phyloP scores from a whole-genome alignment of 2,329 filamentous ascomycete species.

The Colletotrichum eleusines region DNA sequence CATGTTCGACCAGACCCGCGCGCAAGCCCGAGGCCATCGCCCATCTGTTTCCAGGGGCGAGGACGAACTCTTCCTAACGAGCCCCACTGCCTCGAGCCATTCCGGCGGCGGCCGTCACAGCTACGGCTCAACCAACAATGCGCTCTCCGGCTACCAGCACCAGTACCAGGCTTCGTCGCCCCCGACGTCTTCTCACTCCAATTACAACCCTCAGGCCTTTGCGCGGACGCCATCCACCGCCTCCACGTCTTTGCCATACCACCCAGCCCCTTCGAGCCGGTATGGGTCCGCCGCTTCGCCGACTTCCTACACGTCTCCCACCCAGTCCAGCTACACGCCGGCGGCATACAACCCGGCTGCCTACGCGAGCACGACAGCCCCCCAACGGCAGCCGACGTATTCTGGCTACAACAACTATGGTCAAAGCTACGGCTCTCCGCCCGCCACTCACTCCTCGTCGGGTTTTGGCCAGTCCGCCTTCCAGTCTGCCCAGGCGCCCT shows the following conservation, averaged over 20 bases:
- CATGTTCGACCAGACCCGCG: conserved; percentile 47
- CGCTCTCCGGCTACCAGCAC: conserved; percentile 65
- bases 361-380: conserved; percentile 62
- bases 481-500: conserved; percentile 44
- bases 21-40: conserved; percentile 44
- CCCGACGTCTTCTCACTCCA: conserved; percentile 59
- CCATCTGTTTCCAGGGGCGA: conserved; percentile 51
- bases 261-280: conserved; percentile 56
- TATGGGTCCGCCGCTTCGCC: conserved; percentile 54
- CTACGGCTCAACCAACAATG: conserved; percentile 59
- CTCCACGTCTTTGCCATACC: conserved; percentile 65
- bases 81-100: conserved; percentile 53
- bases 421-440: conserved; percentile 56
- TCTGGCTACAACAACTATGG: conserved; percentile 61
- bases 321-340: conserved; percentile 59
- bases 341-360: conserved; percentile 71
- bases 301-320: conserved; percentile 53
- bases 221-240: conserved; percentile 67
- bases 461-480: conserved; percentile 50
- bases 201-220: conserved; percentile 81
- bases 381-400: conserved; percentile 65
- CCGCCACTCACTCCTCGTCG: conserved; percentile 51
- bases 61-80: conserved; percentile 75
- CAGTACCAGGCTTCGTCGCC: conserved; percentile 62
- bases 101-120: conserved; percentile 48